A percentile compares a stretch with the other conserved stretches of the same genome.
Evolutionary conservation across 108 stramenopile genomes (phyloP).

Genomic region (Schizochytrium sp.): DNA sequence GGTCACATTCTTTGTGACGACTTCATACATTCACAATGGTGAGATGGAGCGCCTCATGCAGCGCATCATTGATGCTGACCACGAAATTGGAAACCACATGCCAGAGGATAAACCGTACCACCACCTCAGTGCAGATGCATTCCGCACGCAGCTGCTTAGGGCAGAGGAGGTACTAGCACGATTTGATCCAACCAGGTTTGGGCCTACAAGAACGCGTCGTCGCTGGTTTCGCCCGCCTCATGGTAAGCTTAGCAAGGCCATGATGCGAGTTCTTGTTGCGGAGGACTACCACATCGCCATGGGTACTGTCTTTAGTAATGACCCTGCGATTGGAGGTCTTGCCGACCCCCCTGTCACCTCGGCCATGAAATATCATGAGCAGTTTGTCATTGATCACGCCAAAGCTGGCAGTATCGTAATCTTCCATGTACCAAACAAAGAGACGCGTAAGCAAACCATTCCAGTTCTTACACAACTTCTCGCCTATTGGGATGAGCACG

Average conservation of each 20-base stretch:
- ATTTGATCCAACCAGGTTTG: constrained; percentile 2
- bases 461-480: constrained; percentile 27
- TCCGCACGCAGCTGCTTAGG: neutral
- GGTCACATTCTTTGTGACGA: constrained; percentile 30
- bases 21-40: neutral
- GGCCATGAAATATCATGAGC: constrained; percentile 15
- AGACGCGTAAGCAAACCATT: constrained; percentile 32
- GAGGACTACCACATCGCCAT: constrained; percentile 14
- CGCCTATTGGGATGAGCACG: neutral
- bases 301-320: constrained; percentile 1
- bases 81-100: constrained; percentile 59
- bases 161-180: constrained; percentile 26
- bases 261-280: constrained; percentile 37
- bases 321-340: neutral
- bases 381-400: neutral
- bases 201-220: neutral
- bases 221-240: constrained; percentile 47
- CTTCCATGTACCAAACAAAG: constrained; percentile 31
- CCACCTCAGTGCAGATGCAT: neutral
- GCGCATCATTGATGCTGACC: constrained; percentile 15
- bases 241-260: constrained; percentile 25
- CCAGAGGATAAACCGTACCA: constrained; percentile 54
- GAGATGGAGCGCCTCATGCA: constrained; percentile 42
- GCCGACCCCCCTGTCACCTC: neutral
- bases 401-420: constrained; percentile 36